phyloP scores from a whole-genome alignment of 192 early-diverging fungal species.

The Coemansia umbellata region DNA sequence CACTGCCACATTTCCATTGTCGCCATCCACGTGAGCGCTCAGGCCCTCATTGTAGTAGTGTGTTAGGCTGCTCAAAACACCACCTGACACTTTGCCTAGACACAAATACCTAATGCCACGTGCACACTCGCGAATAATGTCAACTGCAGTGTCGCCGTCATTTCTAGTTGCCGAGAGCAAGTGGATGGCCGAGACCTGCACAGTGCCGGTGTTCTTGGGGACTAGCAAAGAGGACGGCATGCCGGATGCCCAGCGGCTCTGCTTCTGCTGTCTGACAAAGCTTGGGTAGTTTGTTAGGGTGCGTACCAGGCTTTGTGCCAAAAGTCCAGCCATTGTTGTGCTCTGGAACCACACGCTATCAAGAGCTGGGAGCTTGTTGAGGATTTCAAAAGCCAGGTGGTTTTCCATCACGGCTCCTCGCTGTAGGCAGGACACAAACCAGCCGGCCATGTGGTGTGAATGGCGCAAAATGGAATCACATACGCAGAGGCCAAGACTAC shows the following conservation, averaged over 20 bases:
- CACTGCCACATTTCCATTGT: neutral
- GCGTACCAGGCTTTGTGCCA: neutral
- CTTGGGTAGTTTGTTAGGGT: neutral
- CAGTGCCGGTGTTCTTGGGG: neutral
- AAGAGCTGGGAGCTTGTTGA: neutral
- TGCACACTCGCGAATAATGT: slow-evolving; percentile 19
- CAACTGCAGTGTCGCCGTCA: slow-evolving; percentile 1
- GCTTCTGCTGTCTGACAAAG: slow-evolving; percentile 1
- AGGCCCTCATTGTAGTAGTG: neutral
- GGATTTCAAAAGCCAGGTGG: neutral
- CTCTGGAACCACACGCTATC: slow-evolving; percentile 4
- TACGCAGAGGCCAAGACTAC: slow-evolving; percentile 18
- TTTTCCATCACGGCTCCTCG: neutral
- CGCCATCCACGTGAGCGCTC: neutral
- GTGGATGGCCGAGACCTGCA: slow-evolving; percentile 6
- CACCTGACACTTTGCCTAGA: slow-evolving; percentile 24
- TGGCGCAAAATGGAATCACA: neutral
- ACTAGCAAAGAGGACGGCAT: neutral
- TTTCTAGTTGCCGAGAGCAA: slow-evolving; percentile 4
- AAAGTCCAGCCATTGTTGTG: neutral
- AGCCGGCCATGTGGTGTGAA: neutral
- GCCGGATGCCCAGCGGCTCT: slow-evolving; percentile 1
- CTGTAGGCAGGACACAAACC: neutral
- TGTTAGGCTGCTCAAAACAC: slow-evolving; percentile 13
- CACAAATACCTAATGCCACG: slow-evolving; percentile 14